Evolutionary conservation across 2,329 filamentous ascomycete genomes (phyloP).

Genomic region (Fusarium sp.): DNA sequence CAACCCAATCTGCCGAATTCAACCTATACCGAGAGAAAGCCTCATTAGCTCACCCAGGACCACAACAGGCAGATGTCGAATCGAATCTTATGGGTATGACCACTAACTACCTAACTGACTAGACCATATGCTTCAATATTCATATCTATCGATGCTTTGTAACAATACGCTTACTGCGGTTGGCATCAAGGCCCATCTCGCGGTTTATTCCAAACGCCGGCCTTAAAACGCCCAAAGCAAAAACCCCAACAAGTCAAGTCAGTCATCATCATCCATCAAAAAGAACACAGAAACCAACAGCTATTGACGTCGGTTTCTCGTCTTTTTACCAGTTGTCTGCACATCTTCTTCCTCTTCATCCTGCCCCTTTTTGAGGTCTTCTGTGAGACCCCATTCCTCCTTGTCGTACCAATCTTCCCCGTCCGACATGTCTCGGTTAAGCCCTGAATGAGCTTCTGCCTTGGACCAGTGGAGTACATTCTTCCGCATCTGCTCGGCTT

Average conservation of each 20-base stretch:
- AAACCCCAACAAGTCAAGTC: conserved; percentile 27
- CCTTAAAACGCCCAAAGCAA: conserved; percentile 36
- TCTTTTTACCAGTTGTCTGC: conserved; percentile 69
- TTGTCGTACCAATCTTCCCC: conserved; percentile 91
- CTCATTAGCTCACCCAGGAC: not conserved
- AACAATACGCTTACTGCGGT: conserved; percentile 32
- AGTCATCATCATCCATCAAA: conserved; percentile 41
- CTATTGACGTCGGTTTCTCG: conserved; percentile 61
- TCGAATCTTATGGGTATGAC: not conserved
- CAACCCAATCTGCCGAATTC: not conserved
- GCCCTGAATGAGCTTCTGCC: conserved; percentile 76
- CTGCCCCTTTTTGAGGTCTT: conserved; percentile 82
- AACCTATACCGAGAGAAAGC: not conserved
- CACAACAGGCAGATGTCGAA: not conserved
- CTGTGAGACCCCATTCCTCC: conserved; percentile 79
- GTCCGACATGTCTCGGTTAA: conserved; percentile 81
- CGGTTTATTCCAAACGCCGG: conserved; percentile 29
- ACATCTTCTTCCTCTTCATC: conserved; percentile 84
- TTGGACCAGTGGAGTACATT: conserved; percentile 80
- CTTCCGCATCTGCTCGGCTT: conserved; percentile 76
- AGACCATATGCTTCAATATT: conserved; percentile 10
- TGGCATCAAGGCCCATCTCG: conserved; percentile 33
- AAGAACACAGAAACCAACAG: not conserved
- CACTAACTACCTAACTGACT: not conserved
- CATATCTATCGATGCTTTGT: conserved; percentile 18